Evolutionary conservation across 768 basidiomycete species (phyloP).

Genomic region (Mycena chlorophos): DNA sequence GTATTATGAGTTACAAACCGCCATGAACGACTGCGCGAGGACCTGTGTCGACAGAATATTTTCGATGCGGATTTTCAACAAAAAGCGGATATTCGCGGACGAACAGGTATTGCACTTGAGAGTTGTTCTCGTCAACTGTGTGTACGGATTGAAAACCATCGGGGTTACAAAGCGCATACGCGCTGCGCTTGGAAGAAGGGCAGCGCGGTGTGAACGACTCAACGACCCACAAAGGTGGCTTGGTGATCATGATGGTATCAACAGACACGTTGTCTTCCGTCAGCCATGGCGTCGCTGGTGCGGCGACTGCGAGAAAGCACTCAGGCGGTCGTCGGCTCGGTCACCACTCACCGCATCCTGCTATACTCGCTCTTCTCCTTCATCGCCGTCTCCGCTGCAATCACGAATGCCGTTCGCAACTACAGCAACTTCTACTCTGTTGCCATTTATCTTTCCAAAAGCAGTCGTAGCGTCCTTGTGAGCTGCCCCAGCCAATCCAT

Average conservation of each 20-base stretch:
- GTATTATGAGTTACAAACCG: too few species aligned
- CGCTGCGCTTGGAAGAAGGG: too few species aligned
- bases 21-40: too few species aligned
- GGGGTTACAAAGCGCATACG: conserved; percentile 72
- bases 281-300: conserved; percentile 43
- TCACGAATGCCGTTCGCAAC: conserved; percentile 77
- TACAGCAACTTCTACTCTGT: conserved; percentile 94
- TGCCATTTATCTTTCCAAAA: conserved; percentile 88
- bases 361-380: conserved; percentile 71
- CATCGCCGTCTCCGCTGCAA: conserved; percentile 66
- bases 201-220: too few species aligned
- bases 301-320: conserved; percentile 52
- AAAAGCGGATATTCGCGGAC: too few species aligned
- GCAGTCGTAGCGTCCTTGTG: conserved; percentile 90
- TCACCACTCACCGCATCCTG: conserved; percentile 64
- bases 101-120: conserved; percentile 63
- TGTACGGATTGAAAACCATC: conserved; percentile 53
- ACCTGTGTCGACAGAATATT: conserved; percentile 54
- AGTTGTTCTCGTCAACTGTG: conserved; percentile 59
- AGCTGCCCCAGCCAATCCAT: conserved; percentile 24
- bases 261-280: background rate
- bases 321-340: conserved; percentile 47
- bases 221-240: too few species aligned
- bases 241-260: too few species aligned
- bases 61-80: too few species aligned